Base-by-base conservation (phyloP, 352 stramenopile species). In the Pythium coloratum region DNA sequence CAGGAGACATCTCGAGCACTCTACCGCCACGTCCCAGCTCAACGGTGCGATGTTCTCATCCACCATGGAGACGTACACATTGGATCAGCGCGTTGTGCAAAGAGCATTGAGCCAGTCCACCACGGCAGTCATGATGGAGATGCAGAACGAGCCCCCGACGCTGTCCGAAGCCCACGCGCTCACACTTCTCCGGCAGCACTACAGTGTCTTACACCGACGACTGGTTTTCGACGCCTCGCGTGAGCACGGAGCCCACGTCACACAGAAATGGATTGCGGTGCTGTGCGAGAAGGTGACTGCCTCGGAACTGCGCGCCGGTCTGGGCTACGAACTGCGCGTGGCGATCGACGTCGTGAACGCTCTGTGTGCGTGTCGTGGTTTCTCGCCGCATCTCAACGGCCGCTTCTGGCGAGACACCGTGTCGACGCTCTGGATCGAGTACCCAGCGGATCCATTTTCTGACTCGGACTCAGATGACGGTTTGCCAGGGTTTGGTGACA, bases 281-380 rank as follows among this genome's bases (percentile, higher is more conserved):
- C 12, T 47, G 32, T 59, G 54, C 33, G 6, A 4, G 16, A 44
- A 34, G 16, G 14, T 46, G 54, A 59, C 30, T 2, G 3, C n/a
- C 28, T 12, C 26, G 8, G 33, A 47, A 13, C 36, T 47, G 16
- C 1, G 3, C 26, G 36, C 32, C 36, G 54, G 54, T 13, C 16
- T 59, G 14, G 54, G 54, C 26, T 59, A 32, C n/a, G 33, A 59
- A 30, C 54, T 59, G 18, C 14, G 54, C 18, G 30, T 42, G 54
- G 54, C 54, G 32, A 49, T 59, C 16, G 54, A 59, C 18, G 33
- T 59, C 9, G 54, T 59, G 54, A 59, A 59, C n/a, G 36, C 32
- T 14, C 18, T 59, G 14, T 59, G 32, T 44, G 54, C 30, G 18
- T 59, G 54, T 30, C 33, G 54, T 24, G 54, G 54, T 2, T 59